Conservation (phyloP, 306 rosid genomes). For the Begonia fuchsioides region DNA sequence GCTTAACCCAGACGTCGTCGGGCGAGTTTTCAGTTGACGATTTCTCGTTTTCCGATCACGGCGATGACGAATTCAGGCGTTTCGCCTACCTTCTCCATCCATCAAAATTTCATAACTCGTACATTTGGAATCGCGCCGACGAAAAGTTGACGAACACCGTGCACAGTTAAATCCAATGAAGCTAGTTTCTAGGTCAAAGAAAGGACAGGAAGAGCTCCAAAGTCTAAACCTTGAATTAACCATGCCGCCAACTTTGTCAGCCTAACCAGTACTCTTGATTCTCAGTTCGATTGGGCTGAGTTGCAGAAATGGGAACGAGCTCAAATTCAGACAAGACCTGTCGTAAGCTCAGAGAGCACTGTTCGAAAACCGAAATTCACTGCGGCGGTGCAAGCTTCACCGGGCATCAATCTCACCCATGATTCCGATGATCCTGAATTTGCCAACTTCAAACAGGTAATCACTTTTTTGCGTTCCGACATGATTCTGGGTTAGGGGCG, state of each 20-base stretch:
- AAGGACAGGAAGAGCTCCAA: slow-evolving; percentile 50
- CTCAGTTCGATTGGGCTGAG: too few relatives aligned
- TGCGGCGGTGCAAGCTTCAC: slow-evolving; percentile 61
- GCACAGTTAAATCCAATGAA: slow-evolving; percentile 72
- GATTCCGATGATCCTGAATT: slow-evolving; percentile 49
- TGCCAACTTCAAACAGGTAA: slow-evolving; percentile 64
- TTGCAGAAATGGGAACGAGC: too few relatives aligned
- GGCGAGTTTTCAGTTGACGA: too few relatives aligned
- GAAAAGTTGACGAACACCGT: too few relatives aligned
- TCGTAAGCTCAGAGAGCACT: slow-evolving; percentile 45
- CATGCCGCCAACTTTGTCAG: slow-evolving; percentile 67
- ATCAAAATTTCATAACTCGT: neutral
- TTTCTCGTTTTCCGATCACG: slow-evolving; percentile 20
- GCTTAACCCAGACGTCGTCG: too few relatives aligned
- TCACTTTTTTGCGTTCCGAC: too few relatives aligned
- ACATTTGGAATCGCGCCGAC: too few relatives aligned
- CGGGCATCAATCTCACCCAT: slow-evolving; percentile 24
- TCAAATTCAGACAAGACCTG: too few relatives aligned
- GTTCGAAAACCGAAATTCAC: slow-evolving; percentile 53
- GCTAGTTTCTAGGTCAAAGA: slow-evolving; percentile 63
- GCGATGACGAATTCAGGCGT: slow-evolving; percentile 25
- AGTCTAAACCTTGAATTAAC: slow-evolving; percentile 45
- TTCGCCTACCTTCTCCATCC: too few relatives aligned
- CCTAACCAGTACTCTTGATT: slow-evolving; percentile 45
- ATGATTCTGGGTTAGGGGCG: too few relatives aligned